A percentile compares a stretch with the other conserved stretches of the same genome.
phyloP scores from a whole-genome alignment of 2,329 filamentous ascomycete species.

The Zymoseptoria tritici region DNA sequence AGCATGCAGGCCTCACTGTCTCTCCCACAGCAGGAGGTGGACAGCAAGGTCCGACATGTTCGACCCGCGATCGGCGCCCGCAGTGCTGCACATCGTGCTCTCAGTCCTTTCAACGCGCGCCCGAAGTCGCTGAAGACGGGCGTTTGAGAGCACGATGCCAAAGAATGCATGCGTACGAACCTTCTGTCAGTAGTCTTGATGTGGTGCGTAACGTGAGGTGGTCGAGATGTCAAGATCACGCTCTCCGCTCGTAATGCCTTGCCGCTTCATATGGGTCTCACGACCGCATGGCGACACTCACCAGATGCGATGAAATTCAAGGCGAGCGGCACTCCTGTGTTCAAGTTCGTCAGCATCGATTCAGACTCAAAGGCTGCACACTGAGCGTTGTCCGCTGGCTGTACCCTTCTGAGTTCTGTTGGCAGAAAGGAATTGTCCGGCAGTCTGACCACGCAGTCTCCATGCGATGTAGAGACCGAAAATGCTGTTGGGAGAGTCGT shows the following conservation, averaged over 20 bases:
- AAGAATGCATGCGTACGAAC: slow-evolving; percentile 18
- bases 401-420: slow-evolving; percentile 81
- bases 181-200: slow-evolving; percentile 3
- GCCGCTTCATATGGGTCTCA: slow-evolving; percentile 7
- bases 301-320: slow-evolving; percentile 87
- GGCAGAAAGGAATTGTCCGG: slow-evolving; percentile 63
- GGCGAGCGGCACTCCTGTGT: slow-evolving; percentile 65
- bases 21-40: neutral
- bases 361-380: neutral
- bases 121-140: slow-evolving; percentile 10
- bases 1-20: neutral
- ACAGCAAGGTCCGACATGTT: neutral
- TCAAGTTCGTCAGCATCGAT: neutral
- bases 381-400: slow-evolving; percentile 22
- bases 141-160: slow-evolving; percentile 8
- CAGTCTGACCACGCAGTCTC: slow-evolving; percentile 54
- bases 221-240: neutral
- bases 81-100: slow-evolving; percentile 54
- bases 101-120: slow-evolving; percentile 1
- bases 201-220: neutral
- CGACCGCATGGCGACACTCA: slow-evolving; percentile 51
- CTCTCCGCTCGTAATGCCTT: slow-evolving; percentile 1
- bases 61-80: slow-evolving; percentile 60
- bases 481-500: slow-evolving; percentile 41
- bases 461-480: slow-evolving; percentile 55